A percentile compares a stretch with the other conserved stretches of the same genome.
Conservation (phyloP, 2,329 filamentous ascomycete genomes). For the Aspergillus niger region DNA sequence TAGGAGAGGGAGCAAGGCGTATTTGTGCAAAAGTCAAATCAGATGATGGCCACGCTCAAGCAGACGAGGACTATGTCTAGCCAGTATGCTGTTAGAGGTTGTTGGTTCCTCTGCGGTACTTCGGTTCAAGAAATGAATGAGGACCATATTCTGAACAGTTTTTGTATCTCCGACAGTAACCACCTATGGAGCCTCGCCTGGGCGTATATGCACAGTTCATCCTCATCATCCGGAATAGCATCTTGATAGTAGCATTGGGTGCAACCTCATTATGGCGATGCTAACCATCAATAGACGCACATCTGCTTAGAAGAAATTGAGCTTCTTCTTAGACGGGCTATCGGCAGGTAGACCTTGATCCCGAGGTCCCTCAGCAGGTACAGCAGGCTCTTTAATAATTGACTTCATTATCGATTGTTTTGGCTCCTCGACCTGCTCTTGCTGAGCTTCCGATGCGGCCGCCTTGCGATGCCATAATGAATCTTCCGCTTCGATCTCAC, state of each 20-base stretch:
- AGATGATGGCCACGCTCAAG: background rate
- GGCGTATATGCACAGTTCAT: background rate
- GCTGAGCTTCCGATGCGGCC: background rate
- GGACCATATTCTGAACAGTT: background rate
- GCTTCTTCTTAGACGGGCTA: slow-evolving; percentile 24
- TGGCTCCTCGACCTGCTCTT: background rate
- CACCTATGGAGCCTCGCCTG: background rate
- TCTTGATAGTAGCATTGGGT: background rate
- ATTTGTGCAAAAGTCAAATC: background rate
- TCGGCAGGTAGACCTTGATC: slow-evolving; percentile 20
- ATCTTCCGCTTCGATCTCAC: slow-evolving; percentile 45
- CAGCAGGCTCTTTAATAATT: slow-evolving; percentile 21
- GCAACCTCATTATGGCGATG: background rate
- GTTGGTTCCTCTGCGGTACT: background rate
- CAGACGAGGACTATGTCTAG: background rate
- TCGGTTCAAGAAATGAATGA: background rate
- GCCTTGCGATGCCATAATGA: slow-evolving; percentile 38
- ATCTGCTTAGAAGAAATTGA: slow-evolving; percentile 33
- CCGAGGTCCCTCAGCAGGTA: slow-evolving; percentile 13
- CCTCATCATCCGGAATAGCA: background rate
- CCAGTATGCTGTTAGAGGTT: background rate
- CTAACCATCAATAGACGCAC: background rate
- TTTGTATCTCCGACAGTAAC: background rate
- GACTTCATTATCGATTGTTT: slow-evolving; percentile 11
- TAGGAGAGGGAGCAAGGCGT: background rate